A percentile compares a stretch with the other conserved stretches of the same genome.
These are phyloP conservation scores for Coniella lustricola DNA, from an alignment of 2,329 filamentous ascomycete genomes.

Conservation along the genomic window DNA sequence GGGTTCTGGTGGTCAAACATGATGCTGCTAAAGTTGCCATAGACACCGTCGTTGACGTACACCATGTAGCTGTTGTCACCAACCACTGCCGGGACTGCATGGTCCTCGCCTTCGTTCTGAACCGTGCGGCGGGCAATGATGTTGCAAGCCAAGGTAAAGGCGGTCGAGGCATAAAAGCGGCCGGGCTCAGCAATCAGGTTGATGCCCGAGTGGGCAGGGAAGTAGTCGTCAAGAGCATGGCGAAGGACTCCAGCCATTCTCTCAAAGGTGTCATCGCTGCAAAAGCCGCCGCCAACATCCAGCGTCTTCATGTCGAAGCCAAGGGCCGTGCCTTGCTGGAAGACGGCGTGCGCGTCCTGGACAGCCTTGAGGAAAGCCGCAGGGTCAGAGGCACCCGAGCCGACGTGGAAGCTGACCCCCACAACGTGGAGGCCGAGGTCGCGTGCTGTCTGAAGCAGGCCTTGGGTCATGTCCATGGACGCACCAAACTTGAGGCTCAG, in stretches of 20 bases:
- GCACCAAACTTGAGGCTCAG: slow-evolving; percentile 97
- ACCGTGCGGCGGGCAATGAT: slow-evolving; percentile 92
- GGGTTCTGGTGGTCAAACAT: slow-evolving; percentile 98
- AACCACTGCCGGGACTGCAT: slow-evolving; percentile 39
- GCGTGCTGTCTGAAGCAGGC: slow-evolving; percentile 72
- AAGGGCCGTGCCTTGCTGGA: slow-evolving; percentile 70
- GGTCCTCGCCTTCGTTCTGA: slow-evolving; percentile 53
- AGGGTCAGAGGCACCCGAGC: slow-evolving; percentile 93
- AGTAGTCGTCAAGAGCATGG: slow-evolving; percentile 76
- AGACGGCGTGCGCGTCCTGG: slow-evolving; percentile 78
- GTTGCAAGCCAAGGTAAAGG: slow-evolving; percentile 92
- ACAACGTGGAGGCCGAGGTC: slow-evolving; percentile 83
- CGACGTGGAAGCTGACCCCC: slow-evolving; percentile 96
- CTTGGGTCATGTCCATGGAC: slow-evolving; percentile 70
- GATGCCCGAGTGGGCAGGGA: slow-evolving; percentile 64
- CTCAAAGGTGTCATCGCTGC: slow-evolving; percentile 76
- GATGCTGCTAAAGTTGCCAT: slow-evolving; percentile 98
- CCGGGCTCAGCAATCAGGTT: slow-evolving; percentile 93
- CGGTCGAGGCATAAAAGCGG: slow-evolving; percentile 88
- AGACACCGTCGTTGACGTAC: slow-evolving; percentile 95
- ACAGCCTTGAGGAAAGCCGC: slow-evolving; percentile 85
- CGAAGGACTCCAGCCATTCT: slow-evolving; percentile 77
- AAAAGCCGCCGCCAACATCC: slow-evolving; percentile 92
- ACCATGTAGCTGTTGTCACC: slow-evolving; percentile 80
- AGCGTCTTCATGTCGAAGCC: slow-evolving; percentile 81